Evolutionary conservation across 2,329 filamentous ascomycete species (phyloP).

Genomic region (Leptographium flavum): DNA sequence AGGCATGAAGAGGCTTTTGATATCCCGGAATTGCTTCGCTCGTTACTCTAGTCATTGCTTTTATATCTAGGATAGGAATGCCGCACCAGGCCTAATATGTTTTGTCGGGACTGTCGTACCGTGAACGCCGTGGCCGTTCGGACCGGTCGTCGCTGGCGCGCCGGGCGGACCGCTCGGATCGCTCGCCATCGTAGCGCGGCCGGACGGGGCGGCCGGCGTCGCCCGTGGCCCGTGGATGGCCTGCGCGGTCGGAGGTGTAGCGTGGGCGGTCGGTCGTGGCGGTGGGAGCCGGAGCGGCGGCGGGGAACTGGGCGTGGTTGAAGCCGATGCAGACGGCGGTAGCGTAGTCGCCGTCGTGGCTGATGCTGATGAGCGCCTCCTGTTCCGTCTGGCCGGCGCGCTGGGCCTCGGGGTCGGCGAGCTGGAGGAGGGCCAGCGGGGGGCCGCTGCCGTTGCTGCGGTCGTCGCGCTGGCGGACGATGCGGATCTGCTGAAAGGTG

Average conservation of each 20-base stretch:
- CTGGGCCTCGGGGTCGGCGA: slow-evolving; percentile 3
- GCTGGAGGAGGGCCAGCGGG: slow-evolving; percentile 28
- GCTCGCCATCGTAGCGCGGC: too few relatives aligned
- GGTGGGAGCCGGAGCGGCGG: too few relatives aligned
- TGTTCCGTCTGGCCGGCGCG: slow-evolving; percentile 8
- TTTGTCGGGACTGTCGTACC: background rate
- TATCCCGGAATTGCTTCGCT: slow-evolving; percentile 9
- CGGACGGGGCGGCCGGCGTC: too few relatives aligned
- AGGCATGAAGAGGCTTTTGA: slow-evolving; percentile 3
- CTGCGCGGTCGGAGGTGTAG: too few relatives aligned
- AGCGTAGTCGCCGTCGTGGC: slow-evolving; percentile 76
- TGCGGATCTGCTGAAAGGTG: slow-evolving; percentile 46
- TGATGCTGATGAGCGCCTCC: slow-evolving; percentile 65
- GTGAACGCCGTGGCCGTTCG: too few relatives aligned
- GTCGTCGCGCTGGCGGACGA: slow-evolving; percentile 12
- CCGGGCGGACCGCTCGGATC: too few relatives aligned
- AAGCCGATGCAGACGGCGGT: slow-evolving; percentile 50
- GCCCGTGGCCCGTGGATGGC: too few relatives aligned
- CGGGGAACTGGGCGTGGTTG: slow-evolving; percentile 1
- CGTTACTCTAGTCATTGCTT: slow-evolving; percentile 3
- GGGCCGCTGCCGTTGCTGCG: slow-evolving; percentile 17
- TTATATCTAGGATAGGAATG: background rate
- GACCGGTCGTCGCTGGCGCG: too few relatives aligned
- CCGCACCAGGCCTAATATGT: background rate
- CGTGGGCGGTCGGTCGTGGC: too few relatives aligned